Evolutionary conservation across 179 eudicot species (phyloP), one percentile per base, ranked within the genome.

Genomic region (Spinacia oleracea): DNA sequence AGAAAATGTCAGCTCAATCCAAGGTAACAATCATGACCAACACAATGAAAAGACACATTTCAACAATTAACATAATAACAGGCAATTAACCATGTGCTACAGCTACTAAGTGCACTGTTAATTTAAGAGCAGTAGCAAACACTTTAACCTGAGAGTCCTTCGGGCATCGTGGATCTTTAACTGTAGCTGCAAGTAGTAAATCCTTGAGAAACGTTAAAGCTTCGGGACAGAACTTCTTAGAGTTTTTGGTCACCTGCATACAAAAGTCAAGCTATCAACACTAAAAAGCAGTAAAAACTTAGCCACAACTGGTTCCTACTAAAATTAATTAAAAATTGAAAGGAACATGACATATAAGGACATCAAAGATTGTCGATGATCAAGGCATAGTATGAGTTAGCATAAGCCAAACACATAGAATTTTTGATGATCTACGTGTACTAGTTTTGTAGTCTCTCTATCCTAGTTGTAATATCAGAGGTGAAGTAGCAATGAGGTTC

Each of bases 151-250:
- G 89, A 84, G 88, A 86, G 56, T 84, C 82, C 83, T 45, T 81
- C 25, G 66, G 77, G 46, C 78, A 53, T 73, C 78, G 77, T 40
- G 83, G 76, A 46, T 91, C 87, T 81, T 82, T 83, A 70, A 85
- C 75, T 40, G 88, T 59, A 75, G 97, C 92, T 59, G 98, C 79
- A 76, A 83, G 78, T 42, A 93, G 87, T 83, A 96, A 68, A 60
- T 91, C 82, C 78, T 88, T 88, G 35, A 96, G 81, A 79, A 92
- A 93, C 20, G 81, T 81, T 43, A 94, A 77, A 51, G 96, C 96
- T 86, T 96, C 98, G 6, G 99, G 94, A 66, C 93, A 96, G 62
- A 89, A 96, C 85, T 92, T 94, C 65, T 72, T 85, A 38, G 97
- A 90, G 82, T 94, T 94, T 77, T 89, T 92, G 42, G 83, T 80